These are phyloP conservation scores for Mycosarcoma maydis DNA, from an alignment of 1,284 basidiomycete genomes.

Conservation along the genomic window DNA sequence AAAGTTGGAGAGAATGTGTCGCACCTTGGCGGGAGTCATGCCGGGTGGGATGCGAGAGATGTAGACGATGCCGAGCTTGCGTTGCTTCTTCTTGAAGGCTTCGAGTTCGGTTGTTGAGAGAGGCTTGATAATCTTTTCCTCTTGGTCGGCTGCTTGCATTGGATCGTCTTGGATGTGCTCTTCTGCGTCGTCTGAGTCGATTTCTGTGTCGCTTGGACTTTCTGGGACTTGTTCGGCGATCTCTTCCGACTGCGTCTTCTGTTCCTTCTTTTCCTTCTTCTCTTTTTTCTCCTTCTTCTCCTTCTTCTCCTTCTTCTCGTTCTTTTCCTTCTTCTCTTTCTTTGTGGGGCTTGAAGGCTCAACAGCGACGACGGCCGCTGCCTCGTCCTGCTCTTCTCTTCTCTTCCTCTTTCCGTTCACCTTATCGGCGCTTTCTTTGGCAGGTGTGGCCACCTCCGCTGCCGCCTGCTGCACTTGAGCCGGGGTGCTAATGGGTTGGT, in stretches of 20 bases:
- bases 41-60: conserved; percentile 97
- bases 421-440: conserved; percentile 10
- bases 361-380: neutral
- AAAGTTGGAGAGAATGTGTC: conserved; percentile 72
- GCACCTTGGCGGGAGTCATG: conserved; percentile 95
- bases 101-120: conserved; percentile 54
- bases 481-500: conserved; percentile 6
- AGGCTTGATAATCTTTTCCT: conserved; percentile 47
- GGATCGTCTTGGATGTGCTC: conserved; percentile 50
- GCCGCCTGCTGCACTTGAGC: conserved; percentile 1
- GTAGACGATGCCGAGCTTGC: conserved; percentile 80
- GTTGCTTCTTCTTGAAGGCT: conserved; percentile 58
- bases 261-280: conserved; percentile 29
- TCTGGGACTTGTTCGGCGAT: no score
- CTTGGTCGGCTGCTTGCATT: conserved; percentile 25
- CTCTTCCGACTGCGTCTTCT: conserved; percentile 63
- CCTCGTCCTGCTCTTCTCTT: conserved; percentile 10
- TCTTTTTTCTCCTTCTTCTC: conserved; percentile 66
- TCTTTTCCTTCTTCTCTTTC: conserved; percentile 23
- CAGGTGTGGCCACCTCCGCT: conserved; percentile 6
- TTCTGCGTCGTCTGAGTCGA: conserved; percentile 6
- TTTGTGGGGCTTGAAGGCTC: conserved; percentile 3
- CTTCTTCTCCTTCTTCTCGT: conserved; percentile 35
- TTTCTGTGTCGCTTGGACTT: conserved; percentile 2
- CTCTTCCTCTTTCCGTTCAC: conserved; percentile 34